Evolutionary conservation across 2,329 filamentous ascomycete species (phyloP), one percentile per base, ranked within the genome.

Genomic region (Hymenoscyphus linearis): DNA sequence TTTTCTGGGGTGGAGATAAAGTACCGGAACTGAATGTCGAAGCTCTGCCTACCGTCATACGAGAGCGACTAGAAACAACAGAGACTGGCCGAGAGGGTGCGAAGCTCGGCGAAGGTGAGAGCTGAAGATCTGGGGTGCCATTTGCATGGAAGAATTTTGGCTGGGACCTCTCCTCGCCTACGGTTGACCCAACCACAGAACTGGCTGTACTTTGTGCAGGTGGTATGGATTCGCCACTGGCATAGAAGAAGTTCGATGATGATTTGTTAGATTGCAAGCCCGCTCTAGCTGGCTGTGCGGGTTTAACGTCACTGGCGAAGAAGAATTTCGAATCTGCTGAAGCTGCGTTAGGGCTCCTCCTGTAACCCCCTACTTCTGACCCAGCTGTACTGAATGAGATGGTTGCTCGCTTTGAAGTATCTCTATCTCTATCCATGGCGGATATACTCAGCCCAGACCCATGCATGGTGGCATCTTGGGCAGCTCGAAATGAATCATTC

Each of bases 101-200:
- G 71, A 74, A 71, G 70, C 69, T 65, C 44, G 63, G 69, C 70
- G 64, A 69, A 72, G 70, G 66, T 37, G 72, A 69, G 0, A 76
- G 68, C 58, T 76, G 78, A 7, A 80, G 62, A 60, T 86, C 81
- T 2, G 83, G 82, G 14, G 77, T 77, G 34, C 86, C 86, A 73
- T 90, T 89, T 62, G 87, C 89, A 72, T 91, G 89, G 73, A 92
- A 85, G 77, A 93, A 91, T 71, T 89, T 90, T 74, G 79, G 79
- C 6, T 79, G 67, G 6, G 62, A 55, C 54, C 66, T 61, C 36
- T 73, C 72, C 50, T 72, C 70, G 22, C 67, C 69, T 12, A 68
- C 35, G 22, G 50, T 60, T 55, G 71, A 72, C 34, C 69, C 70
- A 27, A 68, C 65, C 14, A 63, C 67, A 50, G 57, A 79, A 35